Evolutionary conservation across 1,284 basidiomycete species (phyloP), one percentile per base, ranked within the genome.

Genomic region (Agroathelia rolfsii): DNA sequence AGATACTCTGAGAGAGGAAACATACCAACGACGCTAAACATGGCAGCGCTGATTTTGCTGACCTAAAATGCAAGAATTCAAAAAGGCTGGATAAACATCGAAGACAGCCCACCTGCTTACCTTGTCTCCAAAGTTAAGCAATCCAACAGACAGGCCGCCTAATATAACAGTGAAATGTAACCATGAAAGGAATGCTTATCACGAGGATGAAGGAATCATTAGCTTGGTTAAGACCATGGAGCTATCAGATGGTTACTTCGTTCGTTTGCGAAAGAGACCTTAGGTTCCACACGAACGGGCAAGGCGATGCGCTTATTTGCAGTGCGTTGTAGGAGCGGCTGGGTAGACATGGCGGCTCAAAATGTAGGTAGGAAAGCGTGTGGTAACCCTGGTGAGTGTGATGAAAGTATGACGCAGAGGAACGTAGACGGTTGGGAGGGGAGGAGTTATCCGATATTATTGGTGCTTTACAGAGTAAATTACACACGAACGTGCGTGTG

Each of bases 141-240:
- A 62, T n/a, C 93, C 93, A n/a, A 96, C 88, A 1, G 90, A 85
- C 27, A 96, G 71, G 40, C 92, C 82, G 27, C 92, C 92, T 10
- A 95, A 76, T 38, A 95, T 87, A 56, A 96, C 88, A 21, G 90
- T 89, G 55, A 93, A 93, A 58, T 93, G 87, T 38, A 93, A 70
- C 92, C 92, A 95, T 71, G 89, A 93, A 29, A 96, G 68, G 61
- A 95, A 96, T 3, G 92, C n/a, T n/a, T n/a, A n/a, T n/a, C n/a
- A n/a, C n/a, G n/a, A n/a, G n/a, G n/a, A n/a, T n/a, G n/a, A n/a
- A n/a, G n/a, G n/a, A n/a, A n/a, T n/a, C n/a, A n/a, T n/a, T n/a
- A n/a, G n/a, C n/a, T n/a, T n/a, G n/a, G n/a, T n/a, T n/a, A n/a
- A n/a, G n/a, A n/a, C n/a, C n/a, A n/a, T n/a, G n/a, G n/a, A n/a